Base-by-base conservation (phyloP, 305 asterid genomes). In the Fraxinus sp. region DNA sequence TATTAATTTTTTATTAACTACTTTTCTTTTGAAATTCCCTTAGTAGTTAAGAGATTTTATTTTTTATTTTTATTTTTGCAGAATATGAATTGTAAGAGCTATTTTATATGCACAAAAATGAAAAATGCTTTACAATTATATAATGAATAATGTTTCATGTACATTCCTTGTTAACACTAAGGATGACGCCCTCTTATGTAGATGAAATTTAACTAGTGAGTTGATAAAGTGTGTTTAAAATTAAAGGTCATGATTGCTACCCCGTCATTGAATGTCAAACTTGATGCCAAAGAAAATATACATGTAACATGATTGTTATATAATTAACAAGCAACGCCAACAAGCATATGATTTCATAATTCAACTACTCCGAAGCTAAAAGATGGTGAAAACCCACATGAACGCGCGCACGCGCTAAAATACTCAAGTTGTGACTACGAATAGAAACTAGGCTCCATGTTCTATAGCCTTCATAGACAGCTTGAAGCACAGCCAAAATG, bases 401-500 rank as follows among this genome's bases (percentile, higher is more conserved):
- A 41, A 10, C 24, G 64, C 7, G 2, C 26, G 10, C 18, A 13
- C 20, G 4, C 11, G 4, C 9, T 0, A 14, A 49, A 0, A 14
- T 16, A 14, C 20, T 49, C 66, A 39, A 41, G 52, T 41, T 2
- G 52, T 10, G 52, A 41, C 37, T 66, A 10, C 36, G 1, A 28
- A 24, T 28, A 66, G 73, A 9, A 7, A 64, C 11, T 55, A 18
- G 30, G 70, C 28, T 59, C 4, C 70, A 18, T 7, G 70, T 59
- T 59, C 11, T 18, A 59, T 59, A 59, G 30, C 28, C 70, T 59
- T 59, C 3, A 57, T 57, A 57, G 68, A 57, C 68, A 57, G 26
- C 28, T 73, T 30, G 57, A 66, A 79, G 73, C 80, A 78, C 77
- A 79, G 76, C 57, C 82, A 44, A 57, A 78, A 18, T 18, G 28